Evolutionary conservation across 192 early-diverging fungal species (phyloP), one percentile per base, ranked within the genome.

Genomic region (Radiomyces spectabilis): DNA sequence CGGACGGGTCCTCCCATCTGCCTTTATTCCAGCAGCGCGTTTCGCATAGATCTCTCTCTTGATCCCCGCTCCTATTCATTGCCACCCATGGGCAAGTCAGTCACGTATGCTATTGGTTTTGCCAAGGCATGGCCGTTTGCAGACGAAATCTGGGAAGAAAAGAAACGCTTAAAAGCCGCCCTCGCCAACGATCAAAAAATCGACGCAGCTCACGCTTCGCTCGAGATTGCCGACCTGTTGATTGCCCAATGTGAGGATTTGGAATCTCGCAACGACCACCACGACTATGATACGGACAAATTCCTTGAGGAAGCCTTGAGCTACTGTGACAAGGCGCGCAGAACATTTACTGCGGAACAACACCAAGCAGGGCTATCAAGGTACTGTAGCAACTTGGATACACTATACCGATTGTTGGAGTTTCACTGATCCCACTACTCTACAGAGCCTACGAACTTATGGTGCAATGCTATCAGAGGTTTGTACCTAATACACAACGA

Each of bases 31-130:
- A 15, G 31, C 29, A 16, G 51, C 51, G 51, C 9, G 27, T 35
- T 40, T 40, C 10, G 13, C 33, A 13, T 35, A 35, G 13, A 35
- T 35, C 33, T 21, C 33, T 35, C 5, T 38, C 25, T 38, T 22
- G 27, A 29, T 2, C 12, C 19, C 24, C n/a, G 9, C 19, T 21
- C 32, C 32, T 26, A 41, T 6, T 44, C 41, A 5, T 31, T 7
- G 25, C 30, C 26, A 16, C 16, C 10, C 8, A 65, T 65, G 63
- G 63, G 50, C 19, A 65, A 53, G 44, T 2, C 4, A 46, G 62
- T 52, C 7, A 58, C 55, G 0, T 65, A 58, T 40, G 56, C 21
- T 13, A 65, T 65, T 48, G 29, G 51, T 10, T 65, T 58, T 27
- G 32, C 43, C 3, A 45, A 48, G 19, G 26, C 31, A 24, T 40